A percentile compares a stretch with the other conserved stretches of the same genome.
phyloP scores from a whole-genome alignment of 1,284 basidiomycete species.

The Farysia itapuensis region DNA sequence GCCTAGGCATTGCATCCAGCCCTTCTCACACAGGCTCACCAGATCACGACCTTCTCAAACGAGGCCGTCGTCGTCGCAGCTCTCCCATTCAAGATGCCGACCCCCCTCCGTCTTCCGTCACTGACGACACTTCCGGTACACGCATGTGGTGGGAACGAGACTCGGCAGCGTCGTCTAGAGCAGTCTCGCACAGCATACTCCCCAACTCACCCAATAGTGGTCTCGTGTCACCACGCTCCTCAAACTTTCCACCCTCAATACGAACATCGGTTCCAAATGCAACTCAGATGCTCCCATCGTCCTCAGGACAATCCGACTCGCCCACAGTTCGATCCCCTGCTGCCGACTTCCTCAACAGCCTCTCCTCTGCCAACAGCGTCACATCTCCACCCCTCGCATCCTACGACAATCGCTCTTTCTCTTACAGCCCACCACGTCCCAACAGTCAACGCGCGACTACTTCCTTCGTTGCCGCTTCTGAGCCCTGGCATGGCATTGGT shows the following conservation, averaged over 20 bases:
- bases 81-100: slow-evolving; percentile 6
- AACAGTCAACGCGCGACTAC: slow-evolving; percentile 19
- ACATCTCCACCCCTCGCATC: slow-evolving; percentile 10
- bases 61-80: slow-evolving; percentile 29
- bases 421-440: slow-evolving; percentile 28
- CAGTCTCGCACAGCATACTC: not conserved
- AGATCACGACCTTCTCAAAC: not conserved
- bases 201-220: slow-evolving; percentile 1
- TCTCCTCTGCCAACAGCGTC: slow-evolving; percentile 60
- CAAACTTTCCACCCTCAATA: not conserved
- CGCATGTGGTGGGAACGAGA: slow-evolving; percentile 43
- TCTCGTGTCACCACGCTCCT: not conserved
- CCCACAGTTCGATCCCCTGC: slow-evolving; percentile 64
- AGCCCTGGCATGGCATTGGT: slow-evolving; percentile 22
- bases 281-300: not conserved
- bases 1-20: slow-evolving; percentile 30
- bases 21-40: slow-evolving; percentile 16
- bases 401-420: slow-evolving; percentile 26
- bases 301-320: slow-evolving; percentile 8
- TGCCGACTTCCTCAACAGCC: slow-evolving; percentile 74
- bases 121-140: slow-evolving; percentile 22
- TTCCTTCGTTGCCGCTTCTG: slow-evolving; percentile 15
- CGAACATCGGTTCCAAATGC: not conserved
- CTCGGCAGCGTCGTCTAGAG: slow-evolving; percentile 7
- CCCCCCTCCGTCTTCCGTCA: slow-evolving; percentile 8